Evolutionary conservation across 768 basidiomycete species (phyloP).

Genomic region (Podaxis sp.): DNA sequence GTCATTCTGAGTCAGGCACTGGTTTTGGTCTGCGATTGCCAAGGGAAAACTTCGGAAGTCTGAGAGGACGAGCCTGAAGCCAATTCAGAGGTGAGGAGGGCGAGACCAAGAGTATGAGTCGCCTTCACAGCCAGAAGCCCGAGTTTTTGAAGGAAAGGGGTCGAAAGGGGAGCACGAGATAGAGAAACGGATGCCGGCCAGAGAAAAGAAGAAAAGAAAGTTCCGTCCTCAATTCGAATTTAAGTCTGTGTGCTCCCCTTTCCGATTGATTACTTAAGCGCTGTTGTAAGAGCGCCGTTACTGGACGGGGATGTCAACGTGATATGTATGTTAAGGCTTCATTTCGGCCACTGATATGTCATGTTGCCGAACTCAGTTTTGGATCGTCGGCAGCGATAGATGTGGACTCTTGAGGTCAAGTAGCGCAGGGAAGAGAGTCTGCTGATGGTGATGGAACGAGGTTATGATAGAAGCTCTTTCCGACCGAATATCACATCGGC

Average conservation of each 20-base stretch:
- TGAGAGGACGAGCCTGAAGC: neutral
- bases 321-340: neutral
- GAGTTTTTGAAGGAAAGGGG: neutral
- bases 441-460: neutral
- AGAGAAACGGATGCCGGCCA: neutral
- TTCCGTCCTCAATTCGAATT: neutral
- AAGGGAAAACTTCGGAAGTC: neutral
- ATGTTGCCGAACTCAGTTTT: neutral
- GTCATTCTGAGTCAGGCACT: conserved; percentile 10
- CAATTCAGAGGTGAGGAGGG: neutral
- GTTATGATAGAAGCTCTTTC: neutral
- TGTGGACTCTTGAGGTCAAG: neutral
- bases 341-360: neutral
- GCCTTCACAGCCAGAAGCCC: neutral
- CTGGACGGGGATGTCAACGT: neutral
- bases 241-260: neutral
- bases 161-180: neutral
- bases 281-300: neutral
- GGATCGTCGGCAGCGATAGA: neutral
- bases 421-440: neutral
- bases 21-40: neutral
- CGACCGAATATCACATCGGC: neutral
- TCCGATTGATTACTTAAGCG: conserved; percentile 1
- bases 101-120: neutral
- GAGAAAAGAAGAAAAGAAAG: neutral